Conservation (phyloP, 306 rosid species). For the Rosa multiflora region DNA sequence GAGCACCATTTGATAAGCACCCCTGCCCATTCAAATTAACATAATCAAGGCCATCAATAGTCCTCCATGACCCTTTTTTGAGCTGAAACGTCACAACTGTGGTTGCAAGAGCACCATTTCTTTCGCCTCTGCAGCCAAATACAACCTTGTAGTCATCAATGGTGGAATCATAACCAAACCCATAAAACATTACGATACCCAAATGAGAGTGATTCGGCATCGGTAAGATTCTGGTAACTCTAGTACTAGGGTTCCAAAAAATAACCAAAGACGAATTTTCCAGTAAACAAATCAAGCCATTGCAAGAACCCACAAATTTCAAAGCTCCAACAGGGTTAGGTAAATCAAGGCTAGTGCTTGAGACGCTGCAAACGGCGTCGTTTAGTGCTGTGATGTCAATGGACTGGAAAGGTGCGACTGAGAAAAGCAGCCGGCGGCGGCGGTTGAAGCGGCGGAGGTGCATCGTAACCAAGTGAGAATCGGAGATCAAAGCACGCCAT, state of each 20-base stretch:
- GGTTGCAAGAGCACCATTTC: neutral
- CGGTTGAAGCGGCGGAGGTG: neutral
- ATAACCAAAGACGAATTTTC: neutral
- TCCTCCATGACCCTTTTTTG: neutral
- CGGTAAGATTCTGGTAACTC: neutral
- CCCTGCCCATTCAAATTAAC: neutral
- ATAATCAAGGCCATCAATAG: neutral
- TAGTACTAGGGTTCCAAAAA: neutral
- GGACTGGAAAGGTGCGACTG: neutral
- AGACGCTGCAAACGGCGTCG: neutral
- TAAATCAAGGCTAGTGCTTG: neutral
- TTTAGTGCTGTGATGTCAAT: neutral
- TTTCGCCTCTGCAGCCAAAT: neutral
- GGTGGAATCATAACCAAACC: neutral
- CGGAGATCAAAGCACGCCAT: neutral
- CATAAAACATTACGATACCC: neutral
- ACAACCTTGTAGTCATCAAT: neutral
- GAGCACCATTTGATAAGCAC: conserved; percentile 8
- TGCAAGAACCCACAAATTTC: neutral
- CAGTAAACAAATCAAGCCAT: neutral
- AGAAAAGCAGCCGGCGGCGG: neutral
- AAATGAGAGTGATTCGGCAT: neutral
- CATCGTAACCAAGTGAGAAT: neutral
- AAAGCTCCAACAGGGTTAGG: neutral
- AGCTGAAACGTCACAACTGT: neutral